Conservation (phyloP, 176 grass and related monocot species). For the Carex pumila region DNA sequence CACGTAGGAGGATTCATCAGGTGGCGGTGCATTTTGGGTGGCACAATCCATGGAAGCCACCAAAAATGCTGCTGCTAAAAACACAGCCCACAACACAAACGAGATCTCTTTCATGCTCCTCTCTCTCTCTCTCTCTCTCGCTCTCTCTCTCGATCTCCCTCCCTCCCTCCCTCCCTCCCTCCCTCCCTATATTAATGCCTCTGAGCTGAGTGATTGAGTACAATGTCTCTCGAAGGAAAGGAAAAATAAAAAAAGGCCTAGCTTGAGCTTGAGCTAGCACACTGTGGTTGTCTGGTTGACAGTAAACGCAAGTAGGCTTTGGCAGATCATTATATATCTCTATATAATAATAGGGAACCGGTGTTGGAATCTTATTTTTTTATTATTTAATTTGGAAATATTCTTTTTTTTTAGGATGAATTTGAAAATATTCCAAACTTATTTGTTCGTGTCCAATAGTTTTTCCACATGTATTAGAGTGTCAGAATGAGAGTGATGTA, state of each 20-base stretch:
- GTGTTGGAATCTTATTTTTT: neutral
- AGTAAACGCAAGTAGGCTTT: neutral
- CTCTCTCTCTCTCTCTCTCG: neutral
- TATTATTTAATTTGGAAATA: neutral
- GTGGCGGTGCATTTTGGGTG: neutral
- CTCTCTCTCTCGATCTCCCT: neutral
- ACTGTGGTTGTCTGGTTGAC: neutral
- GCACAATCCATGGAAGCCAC: neutral
- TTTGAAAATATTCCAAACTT: neutral
- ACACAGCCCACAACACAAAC: neutral
- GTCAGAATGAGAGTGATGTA: too few species aligned
- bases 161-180: neutral
- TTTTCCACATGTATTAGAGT: too few species aligned
- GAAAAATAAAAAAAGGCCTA: neutral
- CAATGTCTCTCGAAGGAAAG: neutral
- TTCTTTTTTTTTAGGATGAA: neutral
- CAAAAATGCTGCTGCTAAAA: neutral
- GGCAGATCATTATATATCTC: neutral
- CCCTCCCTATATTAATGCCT: neutral
- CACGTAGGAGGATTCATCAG: neutral
- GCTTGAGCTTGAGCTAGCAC: neutral
- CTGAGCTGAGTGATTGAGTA: neutral
- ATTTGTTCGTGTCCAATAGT: neutral
- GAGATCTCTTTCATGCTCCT: conserved; percentile 19
- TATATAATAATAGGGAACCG: neutral